phyloP scores from a whole-genome alignment of 257 asterid species.

The Solanum rostratum region DNA sequence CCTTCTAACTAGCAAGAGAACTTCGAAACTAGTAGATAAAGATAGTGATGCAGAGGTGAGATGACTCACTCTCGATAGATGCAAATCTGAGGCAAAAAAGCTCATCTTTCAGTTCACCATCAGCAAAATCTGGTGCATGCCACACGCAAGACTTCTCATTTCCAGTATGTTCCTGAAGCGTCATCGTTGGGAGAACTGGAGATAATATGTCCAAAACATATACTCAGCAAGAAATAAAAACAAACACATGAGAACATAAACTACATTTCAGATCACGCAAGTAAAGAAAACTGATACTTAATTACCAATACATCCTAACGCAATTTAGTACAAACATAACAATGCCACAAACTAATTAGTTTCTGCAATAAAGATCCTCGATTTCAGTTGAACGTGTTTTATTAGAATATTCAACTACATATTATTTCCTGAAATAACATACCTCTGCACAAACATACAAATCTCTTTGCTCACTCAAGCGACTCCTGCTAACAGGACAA shows the following conservation, averaged over 20 bases:
- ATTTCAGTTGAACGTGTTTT: background rate
- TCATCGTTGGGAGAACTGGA: slow-evolving; percentile 24
- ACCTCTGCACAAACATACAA: background rate
- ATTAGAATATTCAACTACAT: background rate
- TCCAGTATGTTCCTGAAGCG: slow-evolving; percentile 37
- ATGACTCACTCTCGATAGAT: slow-evolving; percentile 29
- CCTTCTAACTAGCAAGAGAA: background rate
- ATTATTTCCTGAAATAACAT: background rate
- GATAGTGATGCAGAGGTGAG: background rate
- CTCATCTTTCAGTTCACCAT: slow-evolving; percentile 40
- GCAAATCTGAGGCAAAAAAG: slow-evolving; percentile 36
- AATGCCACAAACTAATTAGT: background rate
- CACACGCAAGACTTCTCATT: slow-evolving; percentile 43
- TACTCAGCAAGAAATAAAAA: background rate
- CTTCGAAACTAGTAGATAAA: background rate
- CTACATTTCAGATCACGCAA: background rate
- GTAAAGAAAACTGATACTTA: background rate
- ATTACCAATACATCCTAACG: background rate
- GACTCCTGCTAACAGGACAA: background rate
- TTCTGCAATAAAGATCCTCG: background rate
- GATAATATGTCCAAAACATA: background rate
- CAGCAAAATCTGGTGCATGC: slow-evolving; percentile 43
- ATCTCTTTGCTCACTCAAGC: background rate
- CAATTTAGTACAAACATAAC: background rate
- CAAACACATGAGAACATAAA: background rate